Base-by-base conservation (phyloP, 768 basidiomycete species). In the Psilocybe cyanescens region DNA sequence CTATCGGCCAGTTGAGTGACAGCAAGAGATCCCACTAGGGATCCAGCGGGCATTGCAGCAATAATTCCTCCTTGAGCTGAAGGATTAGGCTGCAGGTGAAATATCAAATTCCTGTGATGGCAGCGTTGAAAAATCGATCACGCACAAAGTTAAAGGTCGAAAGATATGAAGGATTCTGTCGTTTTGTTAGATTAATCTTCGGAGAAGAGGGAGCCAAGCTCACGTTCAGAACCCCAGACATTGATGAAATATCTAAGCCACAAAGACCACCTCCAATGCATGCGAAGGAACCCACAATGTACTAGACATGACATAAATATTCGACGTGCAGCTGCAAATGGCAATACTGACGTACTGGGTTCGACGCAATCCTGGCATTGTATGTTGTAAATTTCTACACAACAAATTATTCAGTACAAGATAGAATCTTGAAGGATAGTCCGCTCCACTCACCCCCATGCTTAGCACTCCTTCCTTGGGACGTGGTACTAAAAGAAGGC, bases 231-330 rank as follows among this genome's bases (percentile, higher is more conserved):
- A 91, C 88, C 7, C 87, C 89, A 54, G 90, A 89, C 90, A 91
- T 91, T 69, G 89, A 91, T 68, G 89, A 89, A 68, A 92, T 90
- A 79, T 92, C 90, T 77, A 92, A 71, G 72, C 90, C 90, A 70
- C 91, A 92, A 37, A 92, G 83, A 52, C 88, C 88, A 66, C 90
- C 89, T 39, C 90, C 90, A 63, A 92, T 91, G 71, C 90, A 92
- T 73, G 90, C 90, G 74, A 92, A 92, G 16, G 88, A 86, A 33
- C 90, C 90, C 58, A 91, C 90, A 59, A 91, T 73, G 72, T 91
- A 91, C 89, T 91, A 63, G 30, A 58, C 14, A 11, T 8, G 24
- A 24, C 24, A 24, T 24, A 24, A 24, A 24, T 24, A 24, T 24
- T 24, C 24, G 24, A 24, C 24, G 24, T 24, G 1, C 24, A 24